These are phyloP conservation scores for Emergomyces orientalis DNA, from an alignment of 2,329 filamentous ascomycete species.

Conservation along the genomic window DNA sequence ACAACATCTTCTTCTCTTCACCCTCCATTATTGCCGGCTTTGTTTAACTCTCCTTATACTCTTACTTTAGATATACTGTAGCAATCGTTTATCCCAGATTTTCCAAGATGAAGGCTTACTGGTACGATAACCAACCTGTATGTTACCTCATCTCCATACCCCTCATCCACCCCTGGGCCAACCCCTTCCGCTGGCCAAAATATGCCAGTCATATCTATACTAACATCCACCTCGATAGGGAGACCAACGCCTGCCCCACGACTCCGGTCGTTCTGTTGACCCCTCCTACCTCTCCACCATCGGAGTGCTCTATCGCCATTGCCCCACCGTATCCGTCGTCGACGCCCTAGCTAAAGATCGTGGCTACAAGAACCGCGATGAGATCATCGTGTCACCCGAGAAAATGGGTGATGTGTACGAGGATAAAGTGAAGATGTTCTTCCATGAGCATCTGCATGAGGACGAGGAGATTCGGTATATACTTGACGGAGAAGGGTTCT, in stretches of 20 bases:
- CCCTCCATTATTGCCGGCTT: background rate
- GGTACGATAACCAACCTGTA: conserved; percentile 59
- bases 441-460: conserved; percentile 91
- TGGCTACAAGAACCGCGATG: conserved; percentile 88
- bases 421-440: conserved; percentile 87
- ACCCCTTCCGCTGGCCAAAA: no score
- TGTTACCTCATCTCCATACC: conserved; percentile 13
- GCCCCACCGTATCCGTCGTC: conserved; percentile 56
- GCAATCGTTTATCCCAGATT: background rate
- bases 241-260: conserved; percentile 85
- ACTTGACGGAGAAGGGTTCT: conserved; percentile 77
- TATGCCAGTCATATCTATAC: no score
- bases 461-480: conserved; percentile 98
- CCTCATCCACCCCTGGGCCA: background rate
- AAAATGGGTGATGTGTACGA: conserved; percentile 84
- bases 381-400: conserved; percentile 77
- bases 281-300: conserved; percentile 58
- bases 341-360: conserved; percentile 64
- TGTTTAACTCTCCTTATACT: background rate
- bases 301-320: conserved; percentile 70
- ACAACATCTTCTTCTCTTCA: background rate
- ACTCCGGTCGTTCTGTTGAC: conserved; percentile 64
- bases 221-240: conserved; percentile 46
- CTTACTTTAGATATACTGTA: background rate
- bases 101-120: conserved; percentile 58